phyloP scores from a whole-genome alignment of 2,329 filamentous ascomycete species.

The Scedosporium apiospermum region DNA sequence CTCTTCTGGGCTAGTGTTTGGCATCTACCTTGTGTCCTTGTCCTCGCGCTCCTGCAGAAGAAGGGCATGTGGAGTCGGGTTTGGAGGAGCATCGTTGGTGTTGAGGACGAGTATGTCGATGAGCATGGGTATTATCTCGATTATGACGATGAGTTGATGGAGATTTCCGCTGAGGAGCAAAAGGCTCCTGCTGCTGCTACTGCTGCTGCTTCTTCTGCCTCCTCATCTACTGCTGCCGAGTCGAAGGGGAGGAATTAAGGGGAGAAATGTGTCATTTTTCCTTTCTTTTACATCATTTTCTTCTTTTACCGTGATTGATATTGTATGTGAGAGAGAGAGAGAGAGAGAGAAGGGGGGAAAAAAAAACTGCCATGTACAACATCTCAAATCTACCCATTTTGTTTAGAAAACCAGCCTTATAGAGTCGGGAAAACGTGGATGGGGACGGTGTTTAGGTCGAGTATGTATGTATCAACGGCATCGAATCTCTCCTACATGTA shows the following conservation, averaged over 20 bases:
- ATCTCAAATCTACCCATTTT: not conserved
- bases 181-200: not conserved
- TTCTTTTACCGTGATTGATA: not conserved
- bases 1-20: slow-evolving; percentile 98
- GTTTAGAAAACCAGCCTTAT: not conserved
- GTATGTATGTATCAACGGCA: no score
- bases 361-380: not conserved
- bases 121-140: slow-evolving; percentile 47
- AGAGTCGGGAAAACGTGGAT: not conserved
- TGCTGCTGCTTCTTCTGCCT: no score
- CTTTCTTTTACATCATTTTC: not conserved
- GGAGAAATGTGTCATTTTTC: no score
- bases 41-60: slow-evolving; percentile 85
- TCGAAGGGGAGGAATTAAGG: no score
- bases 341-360: not conserved
- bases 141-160: slow-evolving; percentile 47
- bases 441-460: no score
- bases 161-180: slow-evolving; percentile 10
- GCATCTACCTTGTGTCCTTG: slow-evolving; percentile 85
- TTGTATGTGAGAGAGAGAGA: not conserved
- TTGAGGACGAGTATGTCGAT: slow-evolving; percentile 30
- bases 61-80: slow-evolving; percentile 82
- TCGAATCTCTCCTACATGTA: no score
- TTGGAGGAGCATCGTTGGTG: slow-evolving; percentile 60
- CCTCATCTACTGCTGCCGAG: no score